phyloP scores from a whole-genome alignment of 2,329 filamentous ascomycete species.

The Setomelanomma holmii region DNA sequence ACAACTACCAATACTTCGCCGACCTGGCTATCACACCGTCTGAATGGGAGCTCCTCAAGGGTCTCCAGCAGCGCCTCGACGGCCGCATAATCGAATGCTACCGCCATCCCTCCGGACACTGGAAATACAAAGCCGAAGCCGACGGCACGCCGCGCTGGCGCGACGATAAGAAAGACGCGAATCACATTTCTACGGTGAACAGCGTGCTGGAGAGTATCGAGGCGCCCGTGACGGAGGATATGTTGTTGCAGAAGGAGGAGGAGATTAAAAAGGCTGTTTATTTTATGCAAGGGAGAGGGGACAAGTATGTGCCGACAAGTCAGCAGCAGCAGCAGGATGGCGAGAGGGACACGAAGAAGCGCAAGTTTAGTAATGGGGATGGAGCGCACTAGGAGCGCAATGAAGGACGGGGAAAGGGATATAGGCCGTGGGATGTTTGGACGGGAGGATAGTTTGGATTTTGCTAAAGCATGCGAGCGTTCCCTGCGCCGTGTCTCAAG shows the following conservation, averaged over 20 bases:
- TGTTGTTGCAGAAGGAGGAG: conserved; percentile 69
- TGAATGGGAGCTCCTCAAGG: conserved; percentile 87
- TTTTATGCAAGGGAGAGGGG: conserved; percentile 56
- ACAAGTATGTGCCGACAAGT: conserved; percentile 17
- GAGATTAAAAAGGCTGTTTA: conserved; percentile 86
- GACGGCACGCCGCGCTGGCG: conserved; percentile 74
- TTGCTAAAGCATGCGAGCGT: background rate
- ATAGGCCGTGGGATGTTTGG: background rate
- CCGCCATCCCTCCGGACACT: conserved; percentile 75
- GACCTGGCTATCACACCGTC: conserved; percentile 70
- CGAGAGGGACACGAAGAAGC: conserved; percentile 40
- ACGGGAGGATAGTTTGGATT: background rate
- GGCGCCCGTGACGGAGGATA: conserved; percentile 83
- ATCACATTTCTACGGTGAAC: conserved; percentile 82
- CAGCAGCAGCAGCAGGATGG: conserved; percentile 19
- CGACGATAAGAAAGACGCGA: conserved; percentile 91
- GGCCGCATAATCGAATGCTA: conserved; percentile 90
- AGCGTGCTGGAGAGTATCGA: conserved; percentile 91
- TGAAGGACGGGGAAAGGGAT: background rate
- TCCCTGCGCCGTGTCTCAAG: no score
- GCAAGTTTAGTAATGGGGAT: conserved; percentile 33
- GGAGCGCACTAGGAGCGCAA: conserved; percentile 14
- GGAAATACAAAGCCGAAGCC: conserved; percentile 71
- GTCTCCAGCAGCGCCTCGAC: conserved; percentile 75
- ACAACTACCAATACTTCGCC: conserved; percentile 70